Evolutionary conservation across 2,329 filamentous ascomycete genomes (phyloP).

Genomic region (Orbilia quercus): DNA sequence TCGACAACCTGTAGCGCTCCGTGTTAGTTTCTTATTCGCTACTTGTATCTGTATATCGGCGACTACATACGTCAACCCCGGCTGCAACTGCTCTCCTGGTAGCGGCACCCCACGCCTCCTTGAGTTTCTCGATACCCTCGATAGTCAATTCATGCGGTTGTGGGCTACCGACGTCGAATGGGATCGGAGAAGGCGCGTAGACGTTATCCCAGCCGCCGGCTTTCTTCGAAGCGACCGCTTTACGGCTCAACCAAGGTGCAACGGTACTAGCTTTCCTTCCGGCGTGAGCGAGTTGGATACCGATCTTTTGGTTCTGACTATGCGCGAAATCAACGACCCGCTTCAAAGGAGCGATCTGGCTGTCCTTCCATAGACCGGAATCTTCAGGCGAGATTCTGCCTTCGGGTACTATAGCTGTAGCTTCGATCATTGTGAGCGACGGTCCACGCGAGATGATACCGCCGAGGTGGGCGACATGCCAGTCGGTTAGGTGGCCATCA

Average conservation of each 20-base stretch:
- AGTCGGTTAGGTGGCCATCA: constrained; percentile 80
- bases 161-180: constrained; percentile 59
- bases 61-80: constrained; percentile 61
- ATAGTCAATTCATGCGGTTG: constrained; percentile 61
- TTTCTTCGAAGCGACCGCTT: constrained; percentile 67
- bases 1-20: constrained; percentile 64
- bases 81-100: constrained; percentile 62
- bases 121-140: constrained; percentile 62
- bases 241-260: constrained; percentile 72
- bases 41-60: not conserved
- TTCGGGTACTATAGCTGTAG: constrained; percentile 77
- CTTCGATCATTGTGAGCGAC: constrained; percentile 79
- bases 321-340: constrained; percentile 82
- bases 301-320: constrained; percentile 79
- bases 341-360: constrained; percentile 78
- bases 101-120: constrained; percentile 61
- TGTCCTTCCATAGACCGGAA: constrained; percentile 83
- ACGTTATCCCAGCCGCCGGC: constrained; percentile 71
- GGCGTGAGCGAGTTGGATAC: constrained; percentile 83
- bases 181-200: constrained; percentile 67
- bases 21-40: not conserved
- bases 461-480: constrained; percentile 84
- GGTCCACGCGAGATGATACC: constrained; percentile 81
- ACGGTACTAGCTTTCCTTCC: constrained; percentile 75
- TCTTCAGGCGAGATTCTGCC: constrained; percentile 87